Conservation (phyloP, 148 eudicot species). For the Nepenthes mirabilis region DNA sequence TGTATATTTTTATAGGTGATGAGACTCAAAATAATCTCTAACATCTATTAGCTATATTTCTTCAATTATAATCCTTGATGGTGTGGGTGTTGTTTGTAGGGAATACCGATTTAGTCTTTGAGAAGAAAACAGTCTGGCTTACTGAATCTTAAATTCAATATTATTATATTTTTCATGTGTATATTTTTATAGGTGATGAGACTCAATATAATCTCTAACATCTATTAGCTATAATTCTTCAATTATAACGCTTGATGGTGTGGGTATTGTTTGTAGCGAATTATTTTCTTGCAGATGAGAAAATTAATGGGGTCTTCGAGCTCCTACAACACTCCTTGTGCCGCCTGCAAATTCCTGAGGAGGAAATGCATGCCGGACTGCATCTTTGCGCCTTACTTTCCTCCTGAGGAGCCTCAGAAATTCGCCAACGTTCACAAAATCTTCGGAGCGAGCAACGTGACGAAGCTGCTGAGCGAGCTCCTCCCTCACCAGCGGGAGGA, state of each 20-base stretch:
- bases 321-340: slow-evolving; percentile 74
- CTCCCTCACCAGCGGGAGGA: slow-evolving; percentile 68
- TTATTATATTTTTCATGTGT: too few species aligned
- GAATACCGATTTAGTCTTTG: too few species aligned
- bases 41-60: too few species aligned
- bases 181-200: background rate
- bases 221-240: too few species aligned
- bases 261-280: background rate
- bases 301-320: slow-evolving; percentile 51
- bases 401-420: slow-evolving; percentile 61
- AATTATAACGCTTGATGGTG: too few species aligned
- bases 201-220: background rate
- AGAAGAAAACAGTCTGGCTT: too few species aligned
- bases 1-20: too few species aligned
- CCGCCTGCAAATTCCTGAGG: slow-evolving; percentile 86
- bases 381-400: slow-evolving; percentile 23
- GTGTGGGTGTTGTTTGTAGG: too few species aligned
- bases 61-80: too few species aligned
- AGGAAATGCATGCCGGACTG: slow-evolving; percentile 77
- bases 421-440: slow-evolving; percentile 86
- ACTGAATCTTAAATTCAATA: too few species aligned
- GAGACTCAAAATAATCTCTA: too few species aligned
- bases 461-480: slow-evolving; percentile 38
- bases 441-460: slow-evolving; percentile 47
- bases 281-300: background rate